Evolutionary conservation across 345 rosid genomes (phyloP).

Genomic region (Lepidium aucheri): DNA sequence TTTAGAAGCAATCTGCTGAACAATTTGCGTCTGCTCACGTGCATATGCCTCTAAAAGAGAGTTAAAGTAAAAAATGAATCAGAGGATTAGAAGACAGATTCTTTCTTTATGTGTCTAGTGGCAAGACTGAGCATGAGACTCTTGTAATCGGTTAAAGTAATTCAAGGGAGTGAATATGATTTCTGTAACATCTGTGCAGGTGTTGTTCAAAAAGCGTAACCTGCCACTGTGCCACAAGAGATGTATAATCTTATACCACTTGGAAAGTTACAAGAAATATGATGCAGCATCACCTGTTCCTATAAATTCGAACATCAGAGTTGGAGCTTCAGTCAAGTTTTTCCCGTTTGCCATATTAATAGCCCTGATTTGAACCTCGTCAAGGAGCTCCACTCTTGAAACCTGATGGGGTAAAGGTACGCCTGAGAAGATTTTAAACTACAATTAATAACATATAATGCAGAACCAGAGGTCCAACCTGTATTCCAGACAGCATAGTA

Average conservation of each 20-base stretch:
- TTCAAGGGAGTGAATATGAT: neutral
- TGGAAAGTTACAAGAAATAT: neutral
- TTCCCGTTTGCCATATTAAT: constrained; percentile 83
- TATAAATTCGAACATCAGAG: constrained; percentile 86
- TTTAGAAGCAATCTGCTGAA: constrained; percentile 74
- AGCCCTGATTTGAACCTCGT: constrained; percentile 84
- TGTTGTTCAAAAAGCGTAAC: neutral
- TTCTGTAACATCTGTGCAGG: neutral
- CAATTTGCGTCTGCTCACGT: constrained; percentile 69
- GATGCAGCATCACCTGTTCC: constrained; percentile 58
- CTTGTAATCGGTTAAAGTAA: neutral
- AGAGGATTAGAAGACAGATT: neutral
- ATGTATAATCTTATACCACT: neutral
- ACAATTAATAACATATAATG: neutral
- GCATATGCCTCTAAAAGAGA: constrained; percentile 64
- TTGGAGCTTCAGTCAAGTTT: constrained; percentile 68
- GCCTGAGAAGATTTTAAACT: constrained; percentile 6
- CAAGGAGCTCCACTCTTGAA: constrained; percentile 82
- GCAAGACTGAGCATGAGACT: neutral
- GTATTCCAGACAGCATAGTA: constrained; percentile 77
- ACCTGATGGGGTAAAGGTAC: constrained; percentile 38
- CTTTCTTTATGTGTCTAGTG: neutral
- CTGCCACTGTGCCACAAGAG: neutral
- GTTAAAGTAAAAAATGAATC: neutral
- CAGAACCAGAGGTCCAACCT: constrained; percentile 37